A percentile compares a stretch with the other conserved stretches of the same genome.
phyloP scores from a whole-genome alignment of 768 basidiomycete genomes.

The Russula sp. region DNA sequence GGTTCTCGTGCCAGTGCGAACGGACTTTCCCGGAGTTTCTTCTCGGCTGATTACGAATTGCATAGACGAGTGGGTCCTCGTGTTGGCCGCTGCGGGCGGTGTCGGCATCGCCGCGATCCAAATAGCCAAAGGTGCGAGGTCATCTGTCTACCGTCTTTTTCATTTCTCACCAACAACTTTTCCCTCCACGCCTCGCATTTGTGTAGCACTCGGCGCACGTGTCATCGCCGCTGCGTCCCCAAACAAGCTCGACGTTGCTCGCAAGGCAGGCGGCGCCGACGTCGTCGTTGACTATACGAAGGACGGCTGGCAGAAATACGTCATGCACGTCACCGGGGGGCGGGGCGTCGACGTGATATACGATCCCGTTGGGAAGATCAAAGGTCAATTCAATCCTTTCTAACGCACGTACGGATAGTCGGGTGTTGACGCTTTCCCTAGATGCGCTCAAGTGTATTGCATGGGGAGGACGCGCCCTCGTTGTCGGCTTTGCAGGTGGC shows the following conservation, averaged over 20 bases:
- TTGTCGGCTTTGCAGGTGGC: conserved; percentile 87
- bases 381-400: conserved; percentile 35
- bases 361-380: conserved; percentile 78
- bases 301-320: conserved; percentile 83
- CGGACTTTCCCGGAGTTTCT: too few relatives aligned
- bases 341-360: conserved; percentile 83
- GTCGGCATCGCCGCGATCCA: conserved; percentile 91
- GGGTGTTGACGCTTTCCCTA: conserved; percentile 26
- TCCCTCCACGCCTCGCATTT: neutral
- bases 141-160: conserved; percentile 1
- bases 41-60: neutral
- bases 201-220: conserved; percentile 73
- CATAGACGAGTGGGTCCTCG: conserved; percentile 82
- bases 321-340: conserved; percentile 73
- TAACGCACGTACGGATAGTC: too few relatives aligned
- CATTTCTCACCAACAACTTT: neutral
- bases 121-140: conserved; percentile 69
- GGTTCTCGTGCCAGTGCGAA: too few relatives aligned
- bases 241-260: conserved; percentile 73
- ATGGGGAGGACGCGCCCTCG: conserved; percentile 86
- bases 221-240: conserved; percentile 88
- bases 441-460: conserved; percentile 89
- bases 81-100: conserved; percentile 93
- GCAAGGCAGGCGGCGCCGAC: conserved; percentile 71
- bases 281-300: conserved; percentile 70